Base-by-base conservation (phyloP, 2,329 filamentous ascomycete species). In the Myriosclerotinia scirpicola region DNA sequence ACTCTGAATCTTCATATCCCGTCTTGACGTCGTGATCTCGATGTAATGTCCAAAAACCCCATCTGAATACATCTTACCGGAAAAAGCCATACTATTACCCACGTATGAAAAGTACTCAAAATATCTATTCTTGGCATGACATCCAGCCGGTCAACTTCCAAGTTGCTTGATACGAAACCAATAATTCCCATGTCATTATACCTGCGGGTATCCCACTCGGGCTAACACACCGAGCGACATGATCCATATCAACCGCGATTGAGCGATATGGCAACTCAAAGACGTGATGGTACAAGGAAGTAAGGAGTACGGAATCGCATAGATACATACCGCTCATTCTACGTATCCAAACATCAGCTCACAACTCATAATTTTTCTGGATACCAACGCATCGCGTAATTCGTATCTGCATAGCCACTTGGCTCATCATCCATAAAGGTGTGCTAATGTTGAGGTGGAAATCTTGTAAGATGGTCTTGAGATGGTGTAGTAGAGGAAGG, bases 331-430 rank as follows among this genome's bases (percentile, higher is more conserved):
- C 36, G 38, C 34, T 36, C 34, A 7, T 11, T 50, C 26, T 40
- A 58, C 53, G 62, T 58, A 64, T 53, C 30, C n/a, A 5, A 56
- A 46, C 11, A 56, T 48, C 42, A 38, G 53, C 34, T 11, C 56
- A 60, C 55, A 59, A 46, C 40, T 46, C 26, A 59, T 54, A 22
- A 26, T 26, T 26, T 26, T n/a, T 20, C 17, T 38, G 26, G 34
- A 64, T 48, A 64, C 26, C 42, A 42, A 58, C 62, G 53, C 34
- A 38, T 60, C 30, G 58, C 58, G 44, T 48, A 64, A 50, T 65
- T 60, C 63, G 63, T 65, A 65, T 65, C 63, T 65, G 63, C 63
- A 65, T 52, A 44, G 54, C 63, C 63, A 65, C 54, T 53, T 65
- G 54, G 44, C 44, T 36, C 6, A 42, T 53, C 5, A 34, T 50